phyloP scores from a whole-genome alignment of 2,329 filamentous ascomycete species.

The Scedosporium dehoogii region DNA sequence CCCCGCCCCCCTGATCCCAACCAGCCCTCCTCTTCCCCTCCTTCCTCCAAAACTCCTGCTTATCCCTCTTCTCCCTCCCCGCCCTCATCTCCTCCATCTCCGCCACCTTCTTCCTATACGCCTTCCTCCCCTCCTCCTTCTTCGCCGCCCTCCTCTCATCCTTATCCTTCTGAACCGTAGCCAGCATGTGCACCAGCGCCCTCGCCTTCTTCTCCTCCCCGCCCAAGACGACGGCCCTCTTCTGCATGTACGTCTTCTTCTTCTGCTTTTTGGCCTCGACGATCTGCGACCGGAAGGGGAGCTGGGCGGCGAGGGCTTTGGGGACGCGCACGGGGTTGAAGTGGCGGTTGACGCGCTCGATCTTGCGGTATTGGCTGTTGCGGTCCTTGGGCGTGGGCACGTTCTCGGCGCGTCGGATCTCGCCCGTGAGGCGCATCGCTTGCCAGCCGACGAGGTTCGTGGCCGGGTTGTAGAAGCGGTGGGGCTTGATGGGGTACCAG shows the following conservation, averaged over 20 bases:
- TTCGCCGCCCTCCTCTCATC: slow-evolving; percentile 70
- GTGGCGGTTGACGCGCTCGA: slow-evolving; percentile 58
- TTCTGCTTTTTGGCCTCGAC: slow-evolving; percentile 69
- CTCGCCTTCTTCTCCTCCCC: slow-evolving; percentile 85
- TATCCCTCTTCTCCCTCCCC: slow-evolving; percentile 81
- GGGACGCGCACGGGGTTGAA: slow-evolving; percentile 77
- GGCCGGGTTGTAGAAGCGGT: slow-evolving; percentile 93
- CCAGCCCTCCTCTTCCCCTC: slow-evolving; percentile 64
- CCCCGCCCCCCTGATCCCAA: slow-evolving; percentile 29
- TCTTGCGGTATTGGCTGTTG: slow-evolving; percentile 73
- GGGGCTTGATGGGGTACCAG: slow-evolving; percentile 93
- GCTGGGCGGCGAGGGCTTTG: slow-evolving; percentile 65
- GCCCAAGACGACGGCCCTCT: slow-evolving; percentile 78
- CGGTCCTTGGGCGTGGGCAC: slow-evolving; percentile 69
- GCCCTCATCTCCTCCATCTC: slow-evolving; percentile 77
- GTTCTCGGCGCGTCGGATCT: slow-evolving; percentile 69
- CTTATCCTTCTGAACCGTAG: slow-evolving; percentile 84
- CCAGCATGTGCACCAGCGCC: slow-evolving; percentile 85
- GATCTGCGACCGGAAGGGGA: slow-evolving; percentile 92
- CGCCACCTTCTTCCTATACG: slow-evolving; percentile 73
- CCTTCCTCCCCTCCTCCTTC: slow-evolving; percentile 77
- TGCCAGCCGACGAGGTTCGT: slow-evolving; percentile 90
- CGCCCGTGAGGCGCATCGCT: slow-evolving; percentile 86
- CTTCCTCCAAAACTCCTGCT: slow-evolving; percentile 82
- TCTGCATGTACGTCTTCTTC: slow-evolving; percentile 83